Evolutionary conservation across 2,329 filamentous ascomycete genomes (phyloP).

Genomic region (Cladosporium sp.): DNA sequence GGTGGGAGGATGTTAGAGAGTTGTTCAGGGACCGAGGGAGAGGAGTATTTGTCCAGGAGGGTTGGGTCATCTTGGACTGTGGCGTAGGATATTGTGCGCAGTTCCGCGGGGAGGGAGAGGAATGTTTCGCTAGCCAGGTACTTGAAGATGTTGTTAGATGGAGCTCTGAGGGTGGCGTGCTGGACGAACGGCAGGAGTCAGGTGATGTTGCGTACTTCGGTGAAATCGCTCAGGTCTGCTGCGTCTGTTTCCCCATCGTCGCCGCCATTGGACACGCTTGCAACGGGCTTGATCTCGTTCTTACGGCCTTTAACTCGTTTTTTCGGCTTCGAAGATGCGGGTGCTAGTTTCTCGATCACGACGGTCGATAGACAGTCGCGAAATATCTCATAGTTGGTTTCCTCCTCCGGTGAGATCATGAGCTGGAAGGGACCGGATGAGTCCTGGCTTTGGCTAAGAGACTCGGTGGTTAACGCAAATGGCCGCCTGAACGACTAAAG

Average conservation of each 20-base stretch:
- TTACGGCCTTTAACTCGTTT: conserved; percentile 37
- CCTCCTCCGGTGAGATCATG: conserved; percentile 32
- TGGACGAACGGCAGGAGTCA: too few relatives aligned
- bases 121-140: conserved; percentile 70
- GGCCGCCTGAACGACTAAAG: too few relatives aligned
- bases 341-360: conserved; percentile 56
- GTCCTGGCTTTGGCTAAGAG: neutral
- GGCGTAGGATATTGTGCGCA: conserved; percentile 58
- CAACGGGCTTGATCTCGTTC: conserved; percentile 33
- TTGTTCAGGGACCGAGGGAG: conserved; percentile 44
- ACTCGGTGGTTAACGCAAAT: too few relatives aligned
- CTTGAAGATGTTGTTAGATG: conserved; percentile 27
- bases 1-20: conserved; percentile 53
- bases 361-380: conserved; percentile 66
- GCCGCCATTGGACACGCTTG: neutral
- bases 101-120: conserved; percentile 52
- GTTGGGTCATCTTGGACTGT: conserved; percentile 43
- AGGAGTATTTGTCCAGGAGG: conserved; percentile 51
- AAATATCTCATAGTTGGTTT: conserved; percentile 61
- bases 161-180: too few relatives aligned
- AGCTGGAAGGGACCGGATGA: neutral
- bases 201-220: conserved; percentile 47
- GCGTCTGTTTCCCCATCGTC: conserved; percentile 37
- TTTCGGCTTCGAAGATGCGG: conserved; percentile 40
- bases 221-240: conserved; percentile 72